Evolutionary conservation across 2,329 filamentous ascomycete genomes (phyloP).

Genomic region (Calonectria honghensis): DNA sequence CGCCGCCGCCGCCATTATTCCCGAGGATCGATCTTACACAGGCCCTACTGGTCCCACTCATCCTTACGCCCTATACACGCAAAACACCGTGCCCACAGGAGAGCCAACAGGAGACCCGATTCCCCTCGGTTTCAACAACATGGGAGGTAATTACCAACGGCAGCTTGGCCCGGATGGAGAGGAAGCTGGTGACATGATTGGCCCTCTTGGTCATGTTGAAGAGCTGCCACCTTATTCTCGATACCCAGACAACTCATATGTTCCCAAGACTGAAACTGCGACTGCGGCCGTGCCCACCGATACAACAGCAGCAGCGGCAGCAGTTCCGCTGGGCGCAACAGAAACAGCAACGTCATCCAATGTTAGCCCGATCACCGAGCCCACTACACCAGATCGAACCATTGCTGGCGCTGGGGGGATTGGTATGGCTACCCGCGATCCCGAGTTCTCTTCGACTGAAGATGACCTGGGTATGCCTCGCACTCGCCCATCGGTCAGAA

Average conservation of each 20-base stretch:
- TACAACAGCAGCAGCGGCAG: conserved; percentile 34
- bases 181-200: conserved; percentile 90
- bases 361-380: conserved; percentile 31
- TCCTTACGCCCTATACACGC: conserved; percentile 90
- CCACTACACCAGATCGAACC: conserved; percentile 40
- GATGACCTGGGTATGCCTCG: conserved; percentile 71
- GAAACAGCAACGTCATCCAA: conserved; percentile 9
- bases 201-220: conserved; percentile 91
- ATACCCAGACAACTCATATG: conserved; percentile 85
- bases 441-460: conserved; percentile 75
- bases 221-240: conserved; percentile 93
- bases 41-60: conserved; percentile 83
- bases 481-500: conserved; percentile 72
- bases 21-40: conserved; percentile 68
- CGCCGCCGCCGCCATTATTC: conserved; percentile 71
- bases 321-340: neutral
- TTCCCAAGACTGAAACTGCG: conserved; percentile 48
- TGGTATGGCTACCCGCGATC: conserved; percentile 76
- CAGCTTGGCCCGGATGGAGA: conserved; percentile 87
- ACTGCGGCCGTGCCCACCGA: conserved; percentile 34
- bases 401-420: conserved; percentile 77
- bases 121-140: conserved; percentile 84
- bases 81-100: conserved; percentile 77
- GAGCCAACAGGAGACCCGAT: conserved; percentile 71
- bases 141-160: conserved; percentile 80